A percentile compares a stretch with the other conserved stretches of the same genome.
Conservation (phyloP, 2,329 filamentous ascomycete species). For the Zasmidium citrigriseum region DNA sequence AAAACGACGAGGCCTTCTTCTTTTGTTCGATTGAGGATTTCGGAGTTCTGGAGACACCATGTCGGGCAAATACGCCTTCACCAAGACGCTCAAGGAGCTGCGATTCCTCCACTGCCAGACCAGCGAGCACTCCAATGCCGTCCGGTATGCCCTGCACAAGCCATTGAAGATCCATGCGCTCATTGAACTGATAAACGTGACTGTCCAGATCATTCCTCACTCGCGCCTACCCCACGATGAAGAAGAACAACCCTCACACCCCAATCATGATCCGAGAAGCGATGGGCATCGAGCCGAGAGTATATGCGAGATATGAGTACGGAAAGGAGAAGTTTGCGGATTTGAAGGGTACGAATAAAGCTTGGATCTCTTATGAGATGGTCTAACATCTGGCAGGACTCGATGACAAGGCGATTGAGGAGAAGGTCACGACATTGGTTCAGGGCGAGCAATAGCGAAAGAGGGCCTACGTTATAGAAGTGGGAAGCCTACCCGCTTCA, state of each 20-base stretch:
- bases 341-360: conserved; percentile 54
- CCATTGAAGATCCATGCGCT: not conserved
- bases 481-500: conserved; percentile 7
- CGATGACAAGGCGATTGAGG: conserved; percentile 70
- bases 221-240: conserved; percentile 95
- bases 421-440: conserved; percentile 64
- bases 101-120: conserved; percentile 98
- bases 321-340: conserved; percentile 68
- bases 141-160: conserved; percentile 66
- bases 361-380: not conserved
- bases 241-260: conserved; percentile 94
- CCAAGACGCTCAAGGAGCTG: conserved; percentile 86
- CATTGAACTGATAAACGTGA: not conserved
- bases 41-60: conserved; percentile 51
- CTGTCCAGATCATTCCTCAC: conserved; percentile 76
- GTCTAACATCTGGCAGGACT: conserved; percentile 50
- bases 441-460: conserved; percentile 44
- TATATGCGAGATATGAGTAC: conserved; percentile 87
- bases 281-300: conserved; percentile 75
- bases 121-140: conserved; percentile 82
- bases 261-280: conserved; percentile 97
- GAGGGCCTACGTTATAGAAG: not conserved
- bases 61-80: conserved; percentile 92
- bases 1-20: not conserved
- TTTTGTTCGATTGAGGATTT: not conserved